These are phyloP conservation scores for Syzygium syzygioides DNA, from an alignment of 441 rosid genomes.

Conservation along the genomic window DNA sequence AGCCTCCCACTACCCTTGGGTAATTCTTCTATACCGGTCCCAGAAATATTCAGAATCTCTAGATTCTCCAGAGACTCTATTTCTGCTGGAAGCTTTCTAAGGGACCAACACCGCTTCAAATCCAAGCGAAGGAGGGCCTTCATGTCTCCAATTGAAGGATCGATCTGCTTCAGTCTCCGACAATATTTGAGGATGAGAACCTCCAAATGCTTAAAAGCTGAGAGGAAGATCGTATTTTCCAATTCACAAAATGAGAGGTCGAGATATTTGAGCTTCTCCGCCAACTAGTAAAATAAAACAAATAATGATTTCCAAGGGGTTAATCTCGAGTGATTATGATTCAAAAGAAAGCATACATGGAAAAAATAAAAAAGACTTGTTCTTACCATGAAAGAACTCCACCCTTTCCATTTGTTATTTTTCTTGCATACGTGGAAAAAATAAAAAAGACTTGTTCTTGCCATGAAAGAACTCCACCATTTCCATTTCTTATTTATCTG, in stretches of 20 bases:
- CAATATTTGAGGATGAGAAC: rapidly evolving
- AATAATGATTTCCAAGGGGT: rapidly evolving
- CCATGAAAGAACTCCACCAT: too few species aligned
- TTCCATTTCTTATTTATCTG: background rate
- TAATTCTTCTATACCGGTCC: too few species aligned
- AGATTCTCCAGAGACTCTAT: background rate
- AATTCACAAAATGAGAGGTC: rapidly evolving
- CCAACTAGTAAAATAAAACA: background rate
- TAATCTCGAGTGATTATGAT: background rate
- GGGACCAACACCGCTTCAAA: rapidly evolving
- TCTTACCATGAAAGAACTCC: background rate
- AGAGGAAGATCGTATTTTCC: background rate
- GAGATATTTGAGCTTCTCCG: background rate
- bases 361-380: background rate
- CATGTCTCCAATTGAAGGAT: background rate
- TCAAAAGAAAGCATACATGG: background rate
- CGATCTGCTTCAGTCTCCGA: rapidly evolving
- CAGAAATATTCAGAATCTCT: too few species aligned
- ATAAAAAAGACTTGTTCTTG: too few species aligned
- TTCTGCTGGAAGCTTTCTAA: background rate
- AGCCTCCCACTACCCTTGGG: background rate
- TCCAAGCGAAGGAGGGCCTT: background rate
- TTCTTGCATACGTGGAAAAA: too few species aligned
- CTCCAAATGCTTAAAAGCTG: background rate
- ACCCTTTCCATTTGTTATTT: too few species aligned